These are phyloP conservation scores for Pichia sp. DNA, from an alignment of 1,139 yeast genomes.

Conservation along the genomic window DNA sequence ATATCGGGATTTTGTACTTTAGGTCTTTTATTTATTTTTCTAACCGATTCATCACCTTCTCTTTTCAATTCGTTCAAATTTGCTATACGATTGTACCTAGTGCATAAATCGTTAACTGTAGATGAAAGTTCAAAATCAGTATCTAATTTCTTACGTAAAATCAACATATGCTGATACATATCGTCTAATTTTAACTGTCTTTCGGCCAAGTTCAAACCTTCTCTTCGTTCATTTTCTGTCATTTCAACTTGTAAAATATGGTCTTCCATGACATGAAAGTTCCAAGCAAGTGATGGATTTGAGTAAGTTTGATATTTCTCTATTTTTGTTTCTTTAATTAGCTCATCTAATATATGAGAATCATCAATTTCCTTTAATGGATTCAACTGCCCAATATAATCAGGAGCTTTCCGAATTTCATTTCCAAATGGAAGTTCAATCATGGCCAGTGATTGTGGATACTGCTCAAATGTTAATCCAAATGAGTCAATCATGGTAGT, in stretches of 20 bases:
- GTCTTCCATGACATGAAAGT: conserved; percentile 59
- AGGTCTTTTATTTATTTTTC: conserved; percentile 17
- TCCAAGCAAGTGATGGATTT: conserved; percentile 66
- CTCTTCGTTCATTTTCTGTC: conserved; percentile 17
- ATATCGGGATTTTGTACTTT: conserved; percentile 7
- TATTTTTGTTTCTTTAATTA: conserved; percentile 13
- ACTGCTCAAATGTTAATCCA: conserved; percentile 2
- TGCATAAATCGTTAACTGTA: conserved; percentile 17
- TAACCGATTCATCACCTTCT: not conserved
- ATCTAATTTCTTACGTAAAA: conserved; percentile 20
- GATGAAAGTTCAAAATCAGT: conserved; percentile 10
- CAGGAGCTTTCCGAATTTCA: conserved; percentile 52
- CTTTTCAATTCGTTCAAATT: conserved; percentile 20
- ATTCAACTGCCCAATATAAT: conserved; percentile 18
- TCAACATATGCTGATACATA: conserved; percentile 28
- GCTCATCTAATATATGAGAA: conserved; percentile 22
- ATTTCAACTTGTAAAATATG: conserved; percentile 51
- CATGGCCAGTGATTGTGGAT: conserved; percentile 59
- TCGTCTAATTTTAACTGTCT: conserved; percentile 33
- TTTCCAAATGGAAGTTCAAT: conserved; percentile 59
- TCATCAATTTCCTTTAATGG: conserved; percentile 15
- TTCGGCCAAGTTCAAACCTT: conserved; percentile 3
- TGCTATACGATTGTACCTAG: conserved; percentile 23
- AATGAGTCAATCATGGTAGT: conserved; percentile 26
- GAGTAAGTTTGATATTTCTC: conserved; percentile 22